Evolutionary conservation across 2,329 filamentous ascomycete genomes (phyloP).

Genomic region (Trichoderma sp.): DNA sequence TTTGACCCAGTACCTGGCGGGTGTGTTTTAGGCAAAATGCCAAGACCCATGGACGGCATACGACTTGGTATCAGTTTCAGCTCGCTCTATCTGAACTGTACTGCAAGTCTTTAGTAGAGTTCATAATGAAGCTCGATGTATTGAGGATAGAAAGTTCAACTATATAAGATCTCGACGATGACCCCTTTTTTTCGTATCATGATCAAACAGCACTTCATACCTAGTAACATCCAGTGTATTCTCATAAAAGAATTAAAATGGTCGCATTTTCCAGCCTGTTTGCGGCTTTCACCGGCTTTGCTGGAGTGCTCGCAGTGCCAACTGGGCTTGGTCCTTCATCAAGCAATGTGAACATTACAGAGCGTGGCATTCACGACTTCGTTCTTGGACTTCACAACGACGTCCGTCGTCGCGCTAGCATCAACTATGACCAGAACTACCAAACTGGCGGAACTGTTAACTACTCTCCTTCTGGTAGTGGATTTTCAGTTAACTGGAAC

Average conservation of each 20-base stretch:
- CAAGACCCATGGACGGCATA: not conserved
- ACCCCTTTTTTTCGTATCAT: not conserved
- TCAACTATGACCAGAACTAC: constrained; percentile 32
- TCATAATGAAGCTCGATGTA: not conserved
- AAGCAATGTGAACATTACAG: constrained; percentile 9
- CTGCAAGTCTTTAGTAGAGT: too few species aligned
- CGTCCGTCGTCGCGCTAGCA: constrained; percentile 21
- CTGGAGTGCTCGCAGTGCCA: constrained; percentile 1
- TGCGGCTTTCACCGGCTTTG: not conserved
- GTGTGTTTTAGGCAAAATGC: constrained; percentile 19
- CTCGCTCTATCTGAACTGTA: not conserved
- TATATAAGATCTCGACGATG: constrained; percentile 3
- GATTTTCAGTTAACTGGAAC: constrained; percentile 31
- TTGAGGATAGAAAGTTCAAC: not conserved
- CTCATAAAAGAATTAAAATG: constrained; percentile 1
- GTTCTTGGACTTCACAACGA: constrained; percentile 18
- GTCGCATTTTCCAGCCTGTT: not conserved
- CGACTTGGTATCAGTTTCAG: constrained; percentile 5
- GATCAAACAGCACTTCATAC: not conserved
- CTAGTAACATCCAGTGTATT: not conserved
- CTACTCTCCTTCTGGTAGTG: constrained; percentile 28
- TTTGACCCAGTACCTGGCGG: constrained; percentile 12
- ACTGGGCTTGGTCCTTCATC: not conserved
- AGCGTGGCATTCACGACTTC: constrained; percentile 21
- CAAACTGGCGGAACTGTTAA: constrained; percentile 30